These are phyloP conservation scores for Podaxis pistillaris DNA, from an alignment of 768 basidiomycete genomes.

Conservation along the genomic window DNA sequence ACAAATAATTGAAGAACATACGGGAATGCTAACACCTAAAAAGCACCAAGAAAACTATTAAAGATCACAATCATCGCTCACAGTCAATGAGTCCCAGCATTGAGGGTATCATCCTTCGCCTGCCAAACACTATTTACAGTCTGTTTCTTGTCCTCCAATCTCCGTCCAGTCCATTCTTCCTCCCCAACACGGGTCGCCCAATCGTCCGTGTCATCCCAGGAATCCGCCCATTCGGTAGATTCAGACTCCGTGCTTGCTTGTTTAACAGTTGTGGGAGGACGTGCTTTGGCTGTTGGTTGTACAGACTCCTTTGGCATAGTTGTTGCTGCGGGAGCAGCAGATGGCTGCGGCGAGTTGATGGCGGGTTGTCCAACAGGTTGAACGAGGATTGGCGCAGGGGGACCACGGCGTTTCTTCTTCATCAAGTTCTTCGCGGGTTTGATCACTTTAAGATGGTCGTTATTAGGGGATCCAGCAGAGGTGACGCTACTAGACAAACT, in stretches of 20 bases:
- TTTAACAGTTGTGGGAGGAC: background rate
- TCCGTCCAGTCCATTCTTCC: slow-evolving; percentile 45
- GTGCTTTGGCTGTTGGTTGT: slow-evolving; percentile 9
- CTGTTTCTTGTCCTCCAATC: slow-evolving; percentile 36
- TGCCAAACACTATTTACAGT: slow-evolving; percentile 20
- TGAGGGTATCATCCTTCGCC: background rate
- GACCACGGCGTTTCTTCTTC: slow-evolving; percentile 33
- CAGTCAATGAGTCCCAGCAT: background rate
- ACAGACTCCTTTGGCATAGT: slow-evolving; percentile 12
- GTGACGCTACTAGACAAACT: slow-evolving; percentile 43
- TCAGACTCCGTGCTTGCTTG: slow-evolving; percentile 10
- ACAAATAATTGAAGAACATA: slow-evolving; percentile 5
- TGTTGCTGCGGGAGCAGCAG: slow-evolving; percentile 15
- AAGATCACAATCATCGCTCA: background rate
- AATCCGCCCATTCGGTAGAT: slow-evolving; percentile 43
- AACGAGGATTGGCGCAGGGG: slow-evolving; percentile 42
- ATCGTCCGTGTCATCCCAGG: slow-evolving; percentile 50
- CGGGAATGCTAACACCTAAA: background rate
- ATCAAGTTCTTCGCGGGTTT: slow-evolving; percentile 31
- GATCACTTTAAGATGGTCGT: slow-evolving; percentile 20
- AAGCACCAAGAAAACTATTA: background rate
- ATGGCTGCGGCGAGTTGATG: slow-evolving; percentile 30
- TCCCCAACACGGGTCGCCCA: slow-evolving; percentile 50
- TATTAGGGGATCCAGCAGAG: slow-evolving; percentile 31
- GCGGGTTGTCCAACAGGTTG: slow-evolving; percentile 30